Conservation (phyloP, 1,284 basidiomycete species). For the Nidula niveotomentosa region DNA sequence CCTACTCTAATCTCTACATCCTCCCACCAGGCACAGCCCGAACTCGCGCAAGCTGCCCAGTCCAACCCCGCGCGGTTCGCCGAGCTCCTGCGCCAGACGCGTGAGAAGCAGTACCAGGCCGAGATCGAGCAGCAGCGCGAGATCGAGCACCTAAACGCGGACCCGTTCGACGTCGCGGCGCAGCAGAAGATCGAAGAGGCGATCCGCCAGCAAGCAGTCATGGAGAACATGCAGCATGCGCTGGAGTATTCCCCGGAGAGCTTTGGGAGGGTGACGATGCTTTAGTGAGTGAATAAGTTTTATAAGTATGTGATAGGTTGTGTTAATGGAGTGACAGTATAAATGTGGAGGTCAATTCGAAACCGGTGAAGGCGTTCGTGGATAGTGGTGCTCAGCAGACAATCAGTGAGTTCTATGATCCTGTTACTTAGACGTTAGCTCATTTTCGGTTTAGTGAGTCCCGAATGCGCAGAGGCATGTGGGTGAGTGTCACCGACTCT, state of each 20-base stretch:
- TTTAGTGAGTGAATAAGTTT: conserved; percentile 69
- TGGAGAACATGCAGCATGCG: conserved; percentile 92
- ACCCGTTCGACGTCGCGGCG: conserved; percentile 91
- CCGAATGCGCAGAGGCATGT: conserved; percentile 91
- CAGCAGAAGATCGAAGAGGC: conserved; percentile 94
- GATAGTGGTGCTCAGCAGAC: conserved; percentile 97
- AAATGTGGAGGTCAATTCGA: conserved; percentile 89
- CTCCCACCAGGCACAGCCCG: conserved; percentile 64
- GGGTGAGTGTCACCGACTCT: conserved; percentile 52
- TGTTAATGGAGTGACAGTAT: conserved; percentile 43
- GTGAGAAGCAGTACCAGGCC: conserved; percentile 52
- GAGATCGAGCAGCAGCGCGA: conserved; percentile 62
- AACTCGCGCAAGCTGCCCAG: conserved; percentile 73
- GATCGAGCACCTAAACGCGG: conserved; percentile 71
- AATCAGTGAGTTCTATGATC: conserved; percentile 69
- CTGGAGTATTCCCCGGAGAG: conserved; percentile 91
- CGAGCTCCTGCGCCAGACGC: conserved; percentile 66
- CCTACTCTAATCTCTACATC: conserved; percentile 1
- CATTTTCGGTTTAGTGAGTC: conserved; percentile 68
- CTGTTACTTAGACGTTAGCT: background rate
- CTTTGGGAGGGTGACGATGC: conserved; percentile 95
- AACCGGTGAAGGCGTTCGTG: conserved; percentile 93
- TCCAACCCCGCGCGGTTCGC: conserved; percentile 73
- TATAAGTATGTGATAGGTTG: background rate
- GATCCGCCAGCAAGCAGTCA: conserved; percentile 87